Conservation (phyloP, 192 early-diverging fungal genomes). For the Coemansia sp. region DNA sequence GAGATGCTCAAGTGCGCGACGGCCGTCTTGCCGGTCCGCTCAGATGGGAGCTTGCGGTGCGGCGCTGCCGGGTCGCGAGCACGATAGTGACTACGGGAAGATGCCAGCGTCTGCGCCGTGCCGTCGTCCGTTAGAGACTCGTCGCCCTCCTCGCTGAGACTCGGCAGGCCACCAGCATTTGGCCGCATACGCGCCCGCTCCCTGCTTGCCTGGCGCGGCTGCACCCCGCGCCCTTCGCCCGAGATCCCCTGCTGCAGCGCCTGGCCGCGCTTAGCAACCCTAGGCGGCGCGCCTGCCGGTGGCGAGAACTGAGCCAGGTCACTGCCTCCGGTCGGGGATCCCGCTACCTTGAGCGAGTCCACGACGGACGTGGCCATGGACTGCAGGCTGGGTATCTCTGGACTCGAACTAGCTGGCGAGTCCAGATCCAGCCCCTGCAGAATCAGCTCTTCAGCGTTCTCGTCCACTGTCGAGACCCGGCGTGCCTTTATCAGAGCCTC, state of each 20-base stretch:
- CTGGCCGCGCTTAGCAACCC: constrained; percentile 19
- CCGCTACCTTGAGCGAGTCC: not conserved
- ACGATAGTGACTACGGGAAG: constrained; percentile 39
- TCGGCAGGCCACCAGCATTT: constrained; percentile 12
- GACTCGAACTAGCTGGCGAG: not conserved
- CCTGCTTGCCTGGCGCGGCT: constrained; percentile 7
- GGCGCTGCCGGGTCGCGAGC: constrained; percentile 48
- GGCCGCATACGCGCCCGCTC: constrained; percentile 1
- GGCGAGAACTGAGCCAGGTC: constrained; percentile 17
- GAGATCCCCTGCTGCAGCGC: constrained; percentile 1
- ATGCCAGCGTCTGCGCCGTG: constrained; percentile 6
- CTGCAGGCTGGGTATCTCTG: constrained; percentile 7
- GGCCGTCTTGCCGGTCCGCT: not conserved
- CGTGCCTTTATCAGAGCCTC: constrained; percentile 49
- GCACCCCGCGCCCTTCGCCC: constrained; percentile 2
- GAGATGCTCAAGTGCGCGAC: constrained; percentile 17
- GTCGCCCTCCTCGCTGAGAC: constrained; percentile 14
- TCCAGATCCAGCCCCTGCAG: constrained; percentile 30
- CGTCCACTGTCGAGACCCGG: constrained; percentile 46
- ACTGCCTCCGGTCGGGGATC: constrained; percentile 1
- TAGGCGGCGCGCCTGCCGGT: not conserved
- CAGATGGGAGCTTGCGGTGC: constrained; percentile 21
- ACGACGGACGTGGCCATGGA: constrained; percentile 5
- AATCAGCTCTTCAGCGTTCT: constrained; percentile 40
- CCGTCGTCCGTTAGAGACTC: constrained; percentile 7